phyloP scores from a whole-genome alignment of 2,329 filamentous ascomycete species.

The Hypomyces rosellus region DNA sequence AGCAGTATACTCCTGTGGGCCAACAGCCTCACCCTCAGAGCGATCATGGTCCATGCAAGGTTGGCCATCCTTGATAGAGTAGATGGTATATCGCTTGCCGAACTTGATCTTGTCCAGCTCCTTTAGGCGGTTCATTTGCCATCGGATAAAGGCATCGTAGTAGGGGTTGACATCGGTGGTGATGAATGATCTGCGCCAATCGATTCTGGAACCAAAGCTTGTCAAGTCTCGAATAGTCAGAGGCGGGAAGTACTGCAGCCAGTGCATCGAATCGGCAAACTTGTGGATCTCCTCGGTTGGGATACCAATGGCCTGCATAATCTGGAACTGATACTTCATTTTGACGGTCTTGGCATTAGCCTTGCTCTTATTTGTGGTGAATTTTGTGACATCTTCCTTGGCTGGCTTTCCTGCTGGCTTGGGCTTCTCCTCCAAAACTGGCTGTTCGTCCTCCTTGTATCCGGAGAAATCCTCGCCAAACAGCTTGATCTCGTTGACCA shows the following conservation, averaged over 20 bases:
- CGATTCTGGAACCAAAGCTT: slow-evolving; percentile 78
- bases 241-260: slow-evolving; percentile 79
- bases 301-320: slow-evolving; percentile 87
- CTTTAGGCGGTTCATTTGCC: slow-evolving; percentile 93
- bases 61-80: slow-evolving; percentile 47
- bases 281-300: slow-evolving; percentile 83
- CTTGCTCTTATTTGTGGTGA: slow-evolving; percentile 88
- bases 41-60: slow-evolving; percentile 45
- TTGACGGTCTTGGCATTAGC: slow-evolving; percentile 83
- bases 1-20: slow-evolving; percentile 86
- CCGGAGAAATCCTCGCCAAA: slow-evolving; percentile 83
- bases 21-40: slow-evolving; percentile 43
- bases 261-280: slow-evolving; percentile 86
- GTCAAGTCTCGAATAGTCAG: slow-evolving; percentile 64
- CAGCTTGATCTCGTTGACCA: slow-evolving; percentile 78
- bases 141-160: slow-evolving; percentile 90
- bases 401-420: slow-evolving; percentile 55
- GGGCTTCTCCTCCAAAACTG: slow-evolving; percentile 42
- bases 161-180: slow-evolving; percentile 96
- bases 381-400: slow-evolving; percentile 84
- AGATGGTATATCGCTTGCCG: slow-evolving; percentile 87
- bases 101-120: slow-evolving; percentile 91
- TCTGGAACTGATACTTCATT: slow-evolving; percentile 93
- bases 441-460: slow-evolving; percentile 58
- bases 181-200: slow-evolving; percentile 88